Evolutionary conservation across 176 grass and related monocot species (phyloP), one percentile per base, ranked within the genome.

Genomic region (Musa itinerans): DNA sequence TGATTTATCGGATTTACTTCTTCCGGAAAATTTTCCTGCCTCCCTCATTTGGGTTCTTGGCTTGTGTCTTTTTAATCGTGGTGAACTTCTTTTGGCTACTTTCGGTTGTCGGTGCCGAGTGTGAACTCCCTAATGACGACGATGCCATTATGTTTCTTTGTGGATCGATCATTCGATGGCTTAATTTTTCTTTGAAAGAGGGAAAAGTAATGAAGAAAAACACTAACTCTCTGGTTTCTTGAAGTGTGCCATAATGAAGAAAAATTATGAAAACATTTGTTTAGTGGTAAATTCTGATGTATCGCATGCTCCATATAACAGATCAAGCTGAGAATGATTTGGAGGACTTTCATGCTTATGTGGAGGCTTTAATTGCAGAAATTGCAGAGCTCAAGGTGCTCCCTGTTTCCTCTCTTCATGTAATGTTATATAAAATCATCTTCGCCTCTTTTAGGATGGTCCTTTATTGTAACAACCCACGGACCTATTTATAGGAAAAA

Each of bases 321-420:
- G 82, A 87, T 19, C 26, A 83, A 2, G 23, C 54, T 26, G 90
- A 90, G 54, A 77, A 21, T 48, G 84, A 87, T 48, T 16, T 84
- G 73, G 73, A 86, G 26, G 74, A 74, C 51, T 83, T 86, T 54
- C 68, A 53, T 67, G 74, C 20, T 24, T 81, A 26, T 76, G 27
- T 81, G 5, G 66, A 27, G 24, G 55, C 59, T 78, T 78, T 92
- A 77, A 52, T 70, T 51, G 76, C 53, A 3, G 86, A 92, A 84
- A 86, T 83, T 13, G 2, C 49, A n/a, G 27, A 81, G 9, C 48
- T 92, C 11, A 88, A 85, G 80, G 89, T 91, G 78, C 17, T 66
- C 52, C 69, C 58, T 11, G 8, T 19, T 49, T 69, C 10, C 17
- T 50, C 15, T 50, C 0, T n/a, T 1, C 10, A 43, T 19, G 43